These are phyloP conservation scores for Davidsoniella australis DNA, from an alignment of 2,329 filamentous ascomycete genomes.

Conservation along the genomic window DNA sequence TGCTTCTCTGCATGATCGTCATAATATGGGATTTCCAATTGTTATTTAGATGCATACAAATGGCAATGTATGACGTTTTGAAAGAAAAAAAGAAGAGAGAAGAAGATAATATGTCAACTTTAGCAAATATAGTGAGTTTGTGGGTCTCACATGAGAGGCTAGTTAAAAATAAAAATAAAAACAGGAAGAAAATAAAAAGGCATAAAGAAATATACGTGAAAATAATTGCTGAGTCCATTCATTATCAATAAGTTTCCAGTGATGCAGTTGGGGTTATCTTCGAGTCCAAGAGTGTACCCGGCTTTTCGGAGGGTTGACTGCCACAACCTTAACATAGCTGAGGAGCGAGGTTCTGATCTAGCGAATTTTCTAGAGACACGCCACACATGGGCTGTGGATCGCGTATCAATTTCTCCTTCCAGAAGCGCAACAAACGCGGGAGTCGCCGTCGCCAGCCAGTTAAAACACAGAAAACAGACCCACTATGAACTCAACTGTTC, in stretches of 20 bases:
- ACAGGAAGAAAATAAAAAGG: background rate
- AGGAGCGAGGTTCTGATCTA: no score
- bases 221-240: no score
- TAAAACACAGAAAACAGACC: background rate
- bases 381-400: constrained; percentile 5
- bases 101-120: background rate
- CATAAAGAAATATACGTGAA: background rate
- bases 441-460: constrained; percentile 1
- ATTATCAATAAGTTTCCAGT: background rate
- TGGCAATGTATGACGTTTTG: background rate
- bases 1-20: no score
- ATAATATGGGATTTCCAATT: background rate
- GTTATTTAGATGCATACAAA: background rate
- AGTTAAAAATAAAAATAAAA: background rate
- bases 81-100: background rate
- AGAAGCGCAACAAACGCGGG: constrained; percentile 11
- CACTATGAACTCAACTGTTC: background rate
- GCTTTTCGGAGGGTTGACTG: background rate
- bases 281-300: constrained; percentile 1
- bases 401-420: constrained; percentile 8
- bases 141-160: no score
- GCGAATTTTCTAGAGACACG: background rate
- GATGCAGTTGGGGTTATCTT: constrained; percentile 7
- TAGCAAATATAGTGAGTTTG: no score
- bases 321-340: background rate